A percentile compares a stretch with the other conserved stretches of the same genome.
These are phyloP conservation scores for Lecanosticta acicola DNA, from an alignment of 2,329 filamentous ascomycete species.

Conservation along the genomic window DNA sequence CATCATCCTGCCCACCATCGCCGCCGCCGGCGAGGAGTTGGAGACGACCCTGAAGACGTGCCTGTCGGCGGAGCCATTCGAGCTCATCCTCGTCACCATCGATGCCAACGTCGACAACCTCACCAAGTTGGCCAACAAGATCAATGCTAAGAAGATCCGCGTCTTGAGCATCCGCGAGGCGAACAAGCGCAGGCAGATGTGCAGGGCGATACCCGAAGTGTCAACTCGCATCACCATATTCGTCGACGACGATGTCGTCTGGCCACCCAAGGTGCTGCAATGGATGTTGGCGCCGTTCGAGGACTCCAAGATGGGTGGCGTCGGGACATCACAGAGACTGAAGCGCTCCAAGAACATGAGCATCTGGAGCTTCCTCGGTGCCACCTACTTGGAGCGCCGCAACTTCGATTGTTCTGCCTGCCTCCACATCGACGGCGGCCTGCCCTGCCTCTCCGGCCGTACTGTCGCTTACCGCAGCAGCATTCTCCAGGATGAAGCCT, in stretches of 20 bases:
- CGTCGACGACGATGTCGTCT: slow-evolving; percentile 92
- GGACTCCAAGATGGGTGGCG: slow-evolving; percentile 74
- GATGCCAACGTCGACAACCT: slow-evolving; percentile 63
- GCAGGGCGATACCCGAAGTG: slow-evolving; percentile 80
- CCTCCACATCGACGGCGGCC: slow-evolving; percentile 87
- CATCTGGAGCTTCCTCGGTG: slow-evolving; percentile 83
- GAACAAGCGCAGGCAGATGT: slow-evolving; percentile 93
- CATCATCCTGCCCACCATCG: slow-evolving; percentile 88
- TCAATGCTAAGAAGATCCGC: slow-evolving; percentile 59
- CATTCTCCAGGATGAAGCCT: slow-evolving; percentile 79
- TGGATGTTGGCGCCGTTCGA: slow-evolving; percentile 95
- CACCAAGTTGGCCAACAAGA: slow-evolving; percentile 48
- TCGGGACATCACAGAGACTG: slow-evolving; percentile 85
- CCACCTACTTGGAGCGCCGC: slow-evolving; percentile 83
- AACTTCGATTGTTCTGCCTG: slow-evolving; percentile 97
- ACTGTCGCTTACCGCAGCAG: slow-evolving; percentile 87
- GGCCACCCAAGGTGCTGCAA: slow-evolving; percentile 76
- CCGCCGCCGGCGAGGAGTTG: slow-evolving; percentile 78
- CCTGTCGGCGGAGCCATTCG: slow-evolving; percentile 60
- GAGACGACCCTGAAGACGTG: slow-evolving; percentile 75
- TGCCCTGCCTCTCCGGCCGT: slow-evolving; percentile 93
- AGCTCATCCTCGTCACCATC: slow-evolving; percentile 82
- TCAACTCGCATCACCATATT: slow-evolving; percentile 80
- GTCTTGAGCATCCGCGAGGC: slow-evolving; percentile 76
- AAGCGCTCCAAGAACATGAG: slow-evolving; percentile 60